phyloP scores from a whole-genome alignment of 2,329 filamentous ascomycete species.

The Hypoxylon sp. region DNA sequence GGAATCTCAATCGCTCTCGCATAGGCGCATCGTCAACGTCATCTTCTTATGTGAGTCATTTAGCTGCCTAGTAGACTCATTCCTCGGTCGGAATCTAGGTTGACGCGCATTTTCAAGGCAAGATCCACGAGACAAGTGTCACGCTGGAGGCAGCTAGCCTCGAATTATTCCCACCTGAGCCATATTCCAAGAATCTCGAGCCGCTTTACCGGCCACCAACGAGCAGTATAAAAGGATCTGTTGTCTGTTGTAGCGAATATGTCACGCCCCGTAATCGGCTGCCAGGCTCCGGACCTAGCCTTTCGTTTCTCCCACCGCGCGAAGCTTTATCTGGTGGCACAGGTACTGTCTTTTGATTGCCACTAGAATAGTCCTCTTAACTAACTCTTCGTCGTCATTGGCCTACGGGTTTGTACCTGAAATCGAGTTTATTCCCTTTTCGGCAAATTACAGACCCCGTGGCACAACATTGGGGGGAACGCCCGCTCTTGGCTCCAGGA shows the following conservation, averaged over 20 bases:
- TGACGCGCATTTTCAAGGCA: constrained; percentile 24
- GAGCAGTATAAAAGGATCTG: constrained; percentile 23
- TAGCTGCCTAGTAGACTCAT: constrained; percentile 30
- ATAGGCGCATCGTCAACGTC: constrained; percentile 12
- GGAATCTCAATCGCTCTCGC: not conserved
- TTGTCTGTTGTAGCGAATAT: constrained; percentile 4
- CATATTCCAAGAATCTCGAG: constrained; percentile 3
- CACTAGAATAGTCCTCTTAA: constrained; percentile 18
- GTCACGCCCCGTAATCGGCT: constrained; percentile 22
- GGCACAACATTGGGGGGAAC: constrained; percentile 31
- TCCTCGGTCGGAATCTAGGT: constrained; percentile 21
- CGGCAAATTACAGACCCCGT: constrained; percentile 40
- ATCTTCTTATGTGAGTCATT: constrained; percentile 34
- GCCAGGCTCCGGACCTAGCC: constrained; percentile 10
- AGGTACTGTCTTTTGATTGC: constrained; percentile 23
- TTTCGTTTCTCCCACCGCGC: constrained; percentile 28
- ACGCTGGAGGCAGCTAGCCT: constrained; percentile 13
- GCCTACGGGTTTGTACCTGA: constrained; percentile 20
- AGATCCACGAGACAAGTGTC: constrained; percentile 27
- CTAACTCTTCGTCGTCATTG: constrained; percentile 24
- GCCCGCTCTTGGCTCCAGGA: constrained; percentile 34
- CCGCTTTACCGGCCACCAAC: constrained; percentile 17
- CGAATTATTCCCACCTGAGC: constrained; percentile 3
- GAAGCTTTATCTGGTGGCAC: constrained; percentile 17
- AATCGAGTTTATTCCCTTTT: constrained; percentile 37